These are phyloP conservation scores for Tilletiopsis washingtonensis DNA, from an alignment of 1,284 basidiomycete species.

Conservation along the genomic window DNA sequence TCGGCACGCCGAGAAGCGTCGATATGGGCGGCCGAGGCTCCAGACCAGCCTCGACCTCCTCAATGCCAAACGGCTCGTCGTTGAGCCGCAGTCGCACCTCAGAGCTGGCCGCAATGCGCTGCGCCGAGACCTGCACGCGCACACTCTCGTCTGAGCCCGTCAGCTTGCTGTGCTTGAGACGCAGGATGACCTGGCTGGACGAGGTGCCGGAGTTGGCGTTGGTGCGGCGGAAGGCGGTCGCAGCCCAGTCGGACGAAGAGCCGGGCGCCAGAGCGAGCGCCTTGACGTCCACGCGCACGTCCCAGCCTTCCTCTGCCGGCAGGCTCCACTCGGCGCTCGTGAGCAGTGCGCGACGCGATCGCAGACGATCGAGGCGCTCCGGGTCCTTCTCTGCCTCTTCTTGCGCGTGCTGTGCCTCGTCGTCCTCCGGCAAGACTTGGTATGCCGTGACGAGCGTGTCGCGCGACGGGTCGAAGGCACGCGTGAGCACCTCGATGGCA, in stretches of 20 bases:
- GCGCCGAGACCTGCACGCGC: slow-evolving; percentile 20
- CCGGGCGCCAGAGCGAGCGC: too few relatives aligned
- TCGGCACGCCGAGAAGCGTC: slow-evolving; percentile 1
- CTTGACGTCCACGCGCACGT: too few relatives aligned
- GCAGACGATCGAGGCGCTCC: too few relatives aligned
- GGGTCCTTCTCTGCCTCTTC: too few relatives aligned
- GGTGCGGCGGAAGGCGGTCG: too few relatives aligned
- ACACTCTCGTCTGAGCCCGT: slow-evolving; percentile 28
- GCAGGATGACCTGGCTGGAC: too few relatives aligned
- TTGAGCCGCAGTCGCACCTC: slow-evolving; percentile 20
- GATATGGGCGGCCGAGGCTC: slow-evolving; percentile 11
- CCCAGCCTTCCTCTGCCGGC: slow-evolving; percentile 77
- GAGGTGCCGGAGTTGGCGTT: too few relatives aligned
- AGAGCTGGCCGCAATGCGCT: slow-evolving; percentile 28
- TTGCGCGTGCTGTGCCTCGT: too few relatives aligned
- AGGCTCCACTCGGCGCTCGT: too few relatives aligned
- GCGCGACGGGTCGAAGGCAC: slow-evolving; percentile 68
- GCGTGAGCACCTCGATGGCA: slow-evolving; percentile 68
- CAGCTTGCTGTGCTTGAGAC: too few relatives aligned
- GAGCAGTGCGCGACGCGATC: too few relatives aligned
- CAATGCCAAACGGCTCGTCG: slow-evolving; percentile 15
- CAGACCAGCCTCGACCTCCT: slow-evolving; percentile 11
- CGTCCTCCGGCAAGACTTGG: slow-evolving; percentile 64
- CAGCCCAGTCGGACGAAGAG: too few relatives aligned
- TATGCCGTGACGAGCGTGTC: slow-evolving; percentile 80